These are phyloP conservation scores for Tuber microsphaerosporum DNA, from an alignment of 495 filamentous ascomycete species.

Conservation along the genomic window DNA sequence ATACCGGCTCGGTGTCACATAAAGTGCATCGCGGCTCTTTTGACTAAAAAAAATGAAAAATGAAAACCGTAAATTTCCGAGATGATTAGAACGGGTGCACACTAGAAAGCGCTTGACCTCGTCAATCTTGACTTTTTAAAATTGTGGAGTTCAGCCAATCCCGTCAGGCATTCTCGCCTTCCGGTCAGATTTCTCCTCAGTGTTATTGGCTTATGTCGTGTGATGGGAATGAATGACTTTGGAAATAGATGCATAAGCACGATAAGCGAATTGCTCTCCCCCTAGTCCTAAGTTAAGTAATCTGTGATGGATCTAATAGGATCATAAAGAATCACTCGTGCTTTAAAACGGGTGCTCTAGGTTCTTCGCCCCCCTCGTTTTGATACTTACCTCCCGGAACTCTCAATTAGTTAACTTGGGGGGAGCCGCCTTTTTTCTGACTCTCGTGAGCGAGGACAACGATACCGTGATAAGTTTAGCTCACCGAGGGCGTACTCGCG, in stretches of 20 bases:
- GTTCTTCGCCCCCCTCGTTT: not conserved
- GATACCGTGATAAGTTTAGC: not conserved
- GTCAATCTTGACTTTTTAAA: not conserved
- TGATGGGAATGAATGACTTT: not conserved
- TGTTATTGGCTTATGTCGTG: not conserved
- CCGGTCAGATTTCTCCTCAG: not conserved
- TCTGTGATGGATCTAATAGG: not conserved
- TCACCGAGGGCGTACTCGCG: not conserved
- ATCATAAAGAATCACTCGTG: not conserved
- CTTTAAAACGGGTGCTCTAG: not conserved
- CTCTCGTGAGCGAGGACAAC: not conserved
- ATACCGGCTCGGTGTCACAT: not conserved
- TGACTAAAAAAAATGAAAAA: not conserved
- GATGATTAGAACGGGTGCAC: not conserved
- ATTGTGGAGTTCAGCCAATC: not conserved
- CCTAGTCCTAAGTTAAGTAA: not conserved
- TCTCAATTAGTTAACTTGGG: not conserved
- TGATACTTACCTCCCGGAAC: not conserved
- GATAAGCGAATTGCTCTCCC: not conserved
- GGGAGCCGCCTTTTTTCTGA: not conserved
- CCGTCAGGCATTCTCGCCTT: not conserved
- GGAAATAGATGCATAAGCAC: not conserved
- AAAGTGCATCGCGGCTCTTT: not conserved
- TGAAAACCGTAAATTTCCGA: not conserved
- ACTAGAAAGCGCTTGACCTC: not conserved